Percentiles rank a stretch among this genome's conserved stretches.
These are phyloP conservation scores for Solanum lycopersicoides DNA, from an alignment of 257 asterid genomes.

Conservation along the genomic window DNA sequence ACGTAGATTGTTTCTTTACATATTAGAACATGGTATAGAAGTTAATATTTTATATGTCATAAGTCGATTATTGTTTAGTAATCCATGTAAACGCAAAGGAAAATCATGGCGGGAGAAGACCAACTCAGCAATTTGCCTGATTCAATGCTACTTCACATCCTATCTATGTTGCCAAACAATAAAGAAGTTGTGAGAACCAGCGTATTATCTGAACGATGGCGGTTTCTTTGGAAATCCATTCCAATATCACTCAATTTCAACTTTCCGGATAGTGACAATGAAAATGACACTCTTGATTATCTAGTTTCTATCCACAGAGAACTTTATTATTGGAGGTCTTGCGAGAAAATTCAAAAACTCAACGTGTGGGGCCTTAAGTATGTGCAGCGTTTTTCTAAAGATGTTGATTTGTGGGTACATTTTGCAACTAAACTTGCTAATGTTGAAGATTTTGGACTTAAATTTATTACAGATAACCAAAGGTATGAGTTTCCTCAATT, in stretches of 20 bases:
- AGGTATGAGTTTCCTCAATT: not conserved
- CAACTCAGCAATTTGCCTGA: not conserved
- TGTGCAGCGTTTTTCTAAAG: not conserved
- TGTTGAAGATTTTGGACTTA: not conserved
- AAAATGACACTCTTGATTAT: too few species aligned
- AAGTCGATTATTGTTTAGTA: not conserved
- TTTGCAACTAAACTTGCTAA: not conserved
- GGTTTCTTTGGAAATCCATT: not conserved
- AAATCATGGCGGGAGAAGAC: not conserved
- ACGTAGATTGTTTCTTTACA: too few species aligned
- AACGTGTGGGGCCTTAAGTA: not conserved
- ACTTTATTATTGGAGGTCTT: too few species aligned
- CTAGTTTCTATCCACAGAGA: too few species aligned
- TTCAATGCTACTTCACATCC: not conserved
- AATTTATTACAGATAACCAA: not conserved
- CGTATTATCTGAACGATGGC: not conserved
- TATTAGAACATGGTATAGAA: not conserved
- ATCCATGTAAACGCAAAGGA: not conserved
- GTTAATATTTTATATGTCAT: too few species aligned
- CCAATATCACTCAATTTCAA: not conserved
- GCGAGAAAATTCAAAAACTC: too few species aligned
- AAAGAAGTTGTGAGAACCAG: not conserved
- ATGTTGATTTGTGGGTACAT: not conserved
- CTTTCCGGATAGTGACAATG: too few species aligned
- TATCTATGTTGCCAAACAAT: not conserved